Conservation (phyloP, 495 filamentous ascomycete genomes). For the Letharia lupina region DNA sequence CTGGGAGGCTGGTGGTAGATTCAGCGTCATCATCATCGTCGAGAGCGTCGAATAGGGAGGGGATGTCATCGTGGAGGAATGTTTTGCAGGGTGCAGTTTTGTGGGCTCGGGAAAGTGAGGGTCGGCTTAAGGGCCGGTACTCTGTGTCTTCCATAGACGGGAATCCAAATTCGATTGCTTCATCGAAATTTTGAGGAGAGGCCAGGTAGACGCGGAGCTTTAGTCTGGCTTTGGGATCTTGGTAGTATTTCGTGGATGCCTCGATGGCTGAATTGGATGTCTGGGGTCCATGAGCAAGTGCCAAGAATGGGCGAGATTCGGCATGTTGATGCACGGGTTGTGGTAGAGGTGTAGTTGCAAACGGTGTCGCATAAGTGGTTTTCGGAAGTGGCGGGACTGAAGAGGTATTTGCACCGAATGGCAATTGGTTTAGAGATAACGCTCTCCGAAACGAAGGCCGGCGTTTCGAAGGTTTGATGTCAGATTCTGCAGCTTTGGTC, state of each 20-base stretch:
- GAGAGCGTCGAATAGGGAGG: slow-evolving; percentile 27
- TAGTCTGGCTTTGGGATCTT: slow-evolving; percentile 79
- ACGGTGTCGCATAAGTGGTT: slow-evolving; percentile 22
- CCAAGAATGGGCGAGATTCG: slow-evolving; percentile 29
- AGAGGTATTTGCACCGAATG: slow-evolving; percentile 23
- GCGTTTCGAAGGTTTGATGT: slow-evolving; percentile 18
- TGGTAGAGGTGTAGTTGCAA: slow-evolving; percentile 9
- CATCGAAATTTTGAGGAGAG: slow-evolving; percentile 91
- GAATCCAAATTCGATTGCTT: slow-evolving; percentile 89
- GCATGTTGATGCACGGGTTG: slow-evolving; percentile 33
- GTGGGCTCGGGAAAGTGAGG: slow-evolving; percentile 17
- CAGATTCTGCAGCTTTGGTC: slow-evolving; percentile 28
- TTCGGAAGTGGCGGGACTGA: slow-evolving; percentile 16
- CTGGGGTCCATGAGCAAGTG: slow-evolving; percentile 27
- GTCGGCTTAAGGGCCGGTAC: slow-evolving; percentile 22
- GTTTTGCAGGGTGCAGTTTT: slow-evolving; percentile 27
- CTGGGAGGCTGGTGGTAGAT: slow-evolving; percentile 33
- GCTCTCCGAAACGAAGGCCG: slow-evolving; percentile 42
- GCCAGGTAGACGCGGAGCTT: slow-evolving; percentile 83
- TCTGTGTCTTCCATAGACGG: slow-evolving; percentile 49
- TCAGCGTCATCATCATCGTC: slow-evolving; percentile 40
- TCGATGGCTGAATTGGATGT: slow-evolving; percentile 54
- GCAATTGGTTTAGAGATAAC: slow-evolving; percentile 34
- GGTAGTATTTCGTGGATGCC: slow-evolving; percentile 71
- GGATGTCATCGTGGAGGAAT: slow-evolving; percentile 40